Evolutionary conservation across 2,329 filamentous ascomycete species (phyloP).

Genomic region (Alternaria triticina): DNA sequence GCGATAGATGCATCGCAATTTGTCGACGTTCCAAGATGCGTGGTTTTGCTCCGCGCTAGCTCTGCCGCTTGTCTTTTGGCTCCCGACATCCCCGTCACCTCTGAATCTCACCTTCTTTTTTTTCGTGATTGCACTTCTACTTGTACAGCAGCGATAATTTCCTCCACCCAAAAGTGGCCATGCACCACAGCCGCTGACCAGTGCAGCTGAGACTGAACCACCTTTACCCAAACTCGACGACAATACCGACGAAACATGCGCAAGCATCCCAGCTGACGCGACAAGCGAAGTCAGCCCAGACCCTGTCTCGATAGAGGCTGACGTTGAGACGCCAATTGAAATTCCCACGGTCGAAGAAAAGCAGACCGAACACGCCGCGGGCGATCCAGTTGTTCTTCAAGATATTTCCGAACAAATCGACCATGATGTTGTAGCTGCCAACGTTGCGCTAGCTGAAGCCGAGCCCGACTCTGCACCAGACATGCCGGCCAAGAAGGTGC

Average conservation of each 20-base stretch:
- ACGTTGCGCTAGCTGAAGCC: constrained; percentile 3
- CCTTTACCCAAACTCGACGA: neutral
- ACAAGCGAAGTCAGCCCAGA: constrained; percentile 10
- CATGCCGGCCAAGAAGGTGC: constrained; percentile 5
- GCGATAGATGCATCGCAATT: constrained; percentile 37
- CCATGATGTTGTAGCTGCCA: constrained; percentile 5
- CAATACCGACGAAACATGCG: constrained; percentile 7
- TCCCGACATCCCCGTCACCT: constrained; percentile 21
- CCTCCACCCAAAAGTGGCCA: neutral
- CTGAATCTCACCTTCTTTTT: constrained; percentile 11
- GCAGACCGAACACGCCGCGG: neutral
- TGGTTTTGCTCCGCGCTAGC: constrained; percentile 27
- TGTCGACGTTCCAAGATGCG: constrained; percentile 31
- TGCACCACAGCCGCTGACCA: constrained; percentile 11
- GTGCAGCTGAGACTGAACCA: constrained; percentile 11
- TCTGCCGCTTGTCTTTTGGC: constrained; percentile 12
- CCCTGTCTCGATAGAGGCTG: constrained; percentile 12
- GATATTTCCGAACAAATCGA: constrained; percentile 1
- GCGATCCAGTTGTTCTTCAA: constrained; percentile 1
- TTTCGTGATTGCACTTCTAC: constrained; percentile 2
- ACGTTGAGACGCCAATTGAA: constrained; percentile 10
- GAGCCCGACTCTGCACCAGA: constrained; percentile 7
- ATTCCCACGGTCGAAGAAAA: neutral
- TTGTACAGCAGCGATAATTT: constrained; percentile 2
- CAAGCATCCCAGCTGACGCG: constrained; percentile 11